Base-by-base conservation (phyloP, 1,284 basidiomycete species). In the Caloboletus firmus region DNA sequence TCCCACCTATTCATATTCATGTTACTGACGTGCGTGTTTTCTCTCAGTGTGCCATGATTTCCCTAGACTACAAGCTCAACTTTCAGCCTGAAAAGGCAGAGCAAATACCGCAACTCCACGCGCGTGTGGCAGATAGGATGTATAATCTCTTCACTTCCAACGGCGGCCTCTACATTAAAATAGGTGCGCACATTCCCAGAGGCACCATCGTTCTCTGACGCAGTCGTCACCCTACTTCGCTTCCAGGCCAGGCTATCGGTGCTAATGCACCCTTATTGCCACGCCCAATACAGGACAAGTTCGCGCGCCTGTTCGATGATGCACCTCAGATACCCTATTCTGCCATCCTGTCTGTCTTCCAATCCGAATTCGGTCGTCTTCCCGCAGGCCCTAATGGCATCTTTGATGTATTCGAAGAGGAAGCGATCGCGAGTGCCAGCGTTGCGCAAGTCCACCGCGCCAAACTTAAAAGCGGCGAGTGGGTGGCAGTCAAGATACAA, bases 401-500 rank as follows among this genome's bases (percentile, higher is more conserved):
- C 0, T 96, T 95, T 63, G 85, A 85, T 40, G 71, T 79, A 11
- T 95, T 95, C 57, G 87, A 92, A 43, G 78, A 83, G 57, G 67
- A 79, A 5, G 85, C 93, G 0, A 73, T 91, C 0, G 93, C 93
- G 0, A 91, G 89, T 56, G 93, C 93, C 1, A 93, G 89, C 59
- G 87, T 96, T 45, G 93, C 93, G 0, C 93, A 95, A 67, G 93
- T 95, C 0, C 93, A 95, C 66, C 79, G 80, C 36, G 93, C 93
- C 2, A 82, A 79, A 43, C 70, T 93, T 31, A 82, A 78, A 59
- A 74, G 76, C 35, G 76, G 77, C 65, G 74, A 79, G 59, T 81
- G 85, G 79, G 93, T 95, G 2, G 93, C 93, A 0, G 93, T 96
- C 59, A 95, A 95, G 73, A 77, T 94, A n/a, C 91, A 95, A 73